Base-by-base conservation (phyloP, 1,139 yeast genomes). In the Geotrichum bryndzae region DNA sequence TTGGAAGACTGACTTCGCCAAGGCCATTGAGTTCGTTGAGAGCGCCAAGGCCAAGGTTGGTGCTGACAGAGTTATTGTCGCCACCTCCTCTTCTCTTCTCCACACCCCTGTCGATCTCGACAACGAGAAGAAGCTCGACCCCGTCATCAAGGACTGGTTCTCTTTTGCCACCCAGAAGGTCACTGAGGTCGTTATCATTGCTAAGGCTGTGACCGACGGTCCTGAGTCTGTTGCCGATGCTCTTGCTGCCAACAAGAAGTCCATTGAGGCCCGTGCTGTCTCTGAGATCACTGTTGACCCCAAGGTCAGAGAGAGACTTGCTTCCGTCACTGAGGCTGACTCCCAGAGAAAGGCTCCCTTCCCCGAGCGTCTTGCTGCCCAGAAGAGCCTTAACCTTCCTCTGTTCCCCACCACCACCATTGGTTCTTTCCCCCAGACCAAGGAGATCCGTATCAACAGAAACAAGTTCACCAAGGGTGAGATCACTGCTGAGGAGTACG, bases 401-500 rank as follows among this genome's bases (percentile, higher is more conserved):
- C 82, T 90, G 76, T 94, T 94, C 96, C 99, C 99, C 81, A 94
- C 99, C 77, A 94, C 99, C 78, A 94, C 99, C 74, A 94, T 94
- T 79, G 99, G 99, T 81, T 94, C 99, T 69, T 94, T 94, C 98
- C 99, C 99, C 73, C 99, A 94, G 85, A 94, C 99, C 78, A 90
- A 90, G 85, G 99, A 94, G 78, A 94, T 94, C 81, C 90, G 99
- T 85, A 80, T 92, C 79, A 88, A 89, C 88, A 92, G 99, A 86
- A 91, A 92, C 87, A 94, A 94, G 84, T 91, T 89, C 81, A 84
- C 88, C 80, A 94, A 94, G 87, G 99, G 99, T 79, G 88, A 89
- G 75, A 87, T 94, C 75, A 79, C 97, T 75, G 88, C 91, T 77
- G 96, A 89, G 80, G 92, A 91, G 80, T 94, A 94, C 83, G 97